Evolutionary conservation across 225 moss, liverwort and hornwort species (phyloP).

Genomic region (Sphagnum tenellum): DNA sequence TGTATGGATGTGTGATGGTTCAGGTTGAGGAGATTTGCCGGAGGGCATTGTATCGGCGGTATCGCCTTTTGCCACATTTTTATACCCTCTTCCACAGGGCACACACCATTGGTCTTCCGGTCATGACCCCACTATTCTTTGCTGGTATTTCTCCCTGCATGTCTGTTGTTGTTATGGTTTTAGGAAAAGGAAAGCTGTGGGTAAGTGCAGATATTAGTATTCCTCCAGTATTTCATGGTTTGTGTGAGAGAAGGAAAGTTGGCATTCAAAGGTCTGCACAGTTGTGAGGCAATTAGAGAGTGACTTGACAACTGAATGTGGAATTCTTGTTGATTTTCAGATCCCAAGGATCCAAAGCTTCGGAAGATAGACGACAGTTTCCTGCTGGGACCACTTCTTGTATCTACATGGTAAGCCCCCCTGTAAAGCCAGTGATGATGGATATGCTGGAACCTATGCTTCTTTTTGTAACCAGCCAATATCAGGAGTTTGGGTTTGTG

Average conservation of each 20-base stretch:
- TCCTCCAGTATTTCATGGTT: too few relatives aligned
- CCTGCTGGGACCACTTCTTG: constrained; percentile 73
- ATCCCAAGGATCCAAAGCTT: constrained; percentile 62
- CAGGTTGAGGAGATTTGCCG: constrained; percentile 82
- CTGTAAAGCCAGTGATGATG: too few relatives aligned
- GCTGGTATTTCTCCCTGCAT: constrained; percentile 34
- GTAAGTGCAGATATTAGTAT: too few relatives aligned
- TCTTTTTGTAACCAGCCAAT: too few relatives aligned
- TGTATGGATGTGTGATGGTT: constrained; percentile 5
- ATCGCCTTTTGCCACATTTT: constrained; percentile 73
- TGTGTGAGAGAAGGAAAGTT: too few relatives aligned
- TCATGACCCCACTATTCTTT: constrained; percentile 82
- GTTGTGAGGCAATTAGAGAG: too few relatives aligned
- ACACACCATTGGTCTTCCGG: constrained; percentile 61
- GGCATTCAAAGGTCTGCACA: too few relatives aligned
- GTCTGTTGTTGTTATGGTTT: too few relatives aligned
- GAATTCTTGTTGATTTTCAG: constrained; percentile 14
- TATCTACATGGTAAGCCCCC: constrained; percentile 50
- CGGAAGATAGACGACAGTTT: constrained; percentile 70
- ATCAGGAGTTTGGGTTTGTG: too few relatives aligned
- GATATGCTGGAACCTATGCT: too few relatives aligned
- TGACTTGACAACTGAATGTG: too few relatives aligned
- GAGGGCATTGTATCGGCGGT: constrained; percentile 65
- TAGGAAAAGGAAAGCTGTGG: too few relatives aligned
- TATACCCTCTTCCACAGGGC: constrained; percentile 79